Evolutionary conservation across 2,329 filamentous ascomycete genomes (phyloP).

Genomic region (Penicillium crustosum): DNA sequence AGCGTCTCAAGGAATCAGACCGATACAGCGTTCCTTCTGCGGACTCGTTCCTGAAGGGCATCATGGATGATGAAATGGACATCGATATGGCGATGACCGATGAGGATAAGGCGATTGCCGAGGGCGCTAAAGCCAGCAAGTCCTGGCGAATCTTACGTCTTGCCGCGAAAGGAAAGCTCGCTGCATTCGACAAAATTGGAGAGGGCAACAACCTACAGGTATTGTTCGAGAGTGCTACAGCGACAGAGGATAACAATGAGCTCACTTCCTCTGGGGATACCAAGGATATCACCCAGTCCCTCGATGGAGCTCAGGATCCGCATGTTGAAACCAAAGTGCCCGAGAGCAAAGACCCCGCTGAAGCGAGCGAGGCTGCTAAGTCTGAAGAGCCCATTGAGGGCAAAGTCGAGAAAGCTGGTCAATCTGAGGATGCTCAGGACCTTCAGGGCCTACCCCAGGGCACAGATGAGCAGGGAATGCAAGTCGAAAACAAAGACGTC

Average conservation of each 20-base stretch:
- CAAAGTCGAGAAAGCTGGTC: background rate
- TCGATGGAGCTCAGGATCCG: background rate
- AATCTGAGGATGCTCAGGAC: background rate
- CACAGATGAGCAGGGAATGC: slow-evolving; percentile 1
- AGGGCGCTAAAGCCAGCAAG: slow-evolving; percentile 78
- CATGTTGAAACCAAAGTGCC: background rate
- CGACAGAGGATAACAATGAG: slow-evolving; percentile 2
- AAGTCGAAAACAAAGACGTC: slow-evolving; percentile 9
- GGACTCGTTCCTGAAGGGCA: slow-evolving; percentile 68
- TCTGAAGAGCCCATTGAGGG: background rate
- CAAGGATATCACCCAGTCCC: slow-evolving; percentile 17
- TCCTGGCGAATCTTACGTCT: slow-evolving; percentile 86
- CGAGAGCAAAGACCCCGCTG: background rate
- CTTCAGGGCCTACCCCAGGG: background rate
- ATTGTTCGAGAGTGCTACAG: slow-evolving; percentile 43
- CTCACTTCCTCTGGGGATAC: background rate
- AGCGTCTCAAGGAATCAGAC: slow-evolving; percentile 65
- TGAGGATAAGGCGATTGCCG: slow-evolving; percentile 59
- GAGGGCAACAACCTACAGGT: slow-evolving; percentile 68
- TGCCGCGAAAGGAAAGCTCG: slow-evolving; percentile 70
- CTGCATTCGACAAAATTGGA: slow-evolving; percentile 82
- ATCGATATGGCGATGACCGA: slow-evolving; percentile 74
- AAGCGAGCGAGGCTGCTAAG: background rate
- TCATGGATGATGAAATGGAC: slow-evolving; percentile 79
- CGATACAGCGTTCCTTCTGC: slow-evolving; percentile 68